Base-by-base conservation (phyloP, 768 basidiomycete genomes). In the Hericium alpestre region DNA sequence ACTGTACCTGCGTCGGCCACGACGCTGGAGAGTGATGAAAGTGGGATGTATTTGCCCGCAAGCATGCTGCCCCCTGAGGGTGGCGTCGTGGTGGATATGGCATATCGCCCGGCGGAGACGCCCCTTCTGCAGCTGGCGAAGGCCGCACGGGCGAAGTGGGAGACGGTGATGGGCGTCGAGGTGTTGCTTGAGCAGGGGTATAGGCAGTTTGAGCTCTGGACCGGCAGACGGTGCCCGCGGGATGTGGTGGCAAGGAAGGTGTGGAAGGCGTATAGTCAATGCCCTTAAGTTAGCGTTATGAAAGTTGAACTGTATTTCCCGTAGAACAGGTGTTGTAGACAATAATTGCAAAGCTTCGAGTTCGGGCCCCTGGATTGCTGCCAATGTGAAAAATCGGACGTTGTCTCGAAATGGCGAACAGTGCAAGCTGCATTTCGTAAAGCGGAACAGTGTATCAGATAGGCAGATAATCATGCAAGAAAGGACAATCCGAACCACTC, bases 141-240 rank as follows among this genome's bases (percentile, higher is more conserved):
- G 62, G 65, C 12, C n/a, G 48, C 67, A 40, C 71, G 67, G 22
- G 74, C 60, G 27, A 74, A 78, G 38, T 95, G 93, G 93, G 73
- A 69, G 10, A 71, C 74, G 4, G 86, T 93, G n/a, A 77, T 77
- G 52, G 93, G 94, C 0, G 71, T 95, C 10, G 87, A 92, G 63
- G 86, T 94, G 52, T 71, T 97, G 51, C 74, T 96, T 25, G 87
- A 93, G 73, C 93, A 96, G 67, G 93, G 90, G 1, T 93, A 83
- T 69, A 79, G 79, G 48, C 93, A 94, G 68, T 92, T 91, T 67
- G 80, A 84, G 71, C 64, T 79, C 43, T 93, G 92, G 91, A 93
- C 87, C 0, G 84, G 83, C 18, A 76, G 84, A 50, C 66, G 64
- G 56, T 85, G 82, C 59, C 86, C 87, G 12, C 72, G 66, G 65